These are phyloP conservation scores for Claviceps monticola DNA, from an alignment of 2,329 filamentous ascomycete species.

Conservation along the genomic window DNA sequence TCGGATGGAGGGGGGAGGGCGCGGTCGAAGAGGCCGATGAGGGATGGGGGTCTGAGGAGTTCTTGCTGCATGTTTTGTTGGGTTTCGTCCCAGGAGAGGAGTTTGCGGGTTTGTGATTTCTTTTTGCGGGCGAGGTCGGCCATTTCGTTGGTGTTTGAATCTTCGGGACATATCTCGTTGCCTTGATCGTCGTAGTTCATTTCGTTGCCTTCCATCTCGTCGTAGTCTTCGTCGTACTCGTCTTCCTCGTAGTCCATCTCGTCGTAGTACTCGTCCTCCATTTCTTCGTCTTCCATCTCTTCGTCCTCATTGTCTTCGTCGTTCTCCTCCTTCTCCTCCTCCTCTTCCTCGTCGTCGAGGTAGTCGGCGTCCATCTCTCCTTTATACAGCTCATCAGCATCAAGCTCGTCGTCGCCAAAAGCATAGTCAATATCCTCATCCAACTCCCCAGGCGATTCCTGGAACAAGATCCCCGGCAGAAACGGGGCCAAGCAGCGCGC, in stretches of 20 bases:
- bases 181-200: not conserved
- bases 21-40: conserved; percentile 1
- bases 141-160: not conserved
- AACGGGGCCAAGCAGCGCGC: conserved; percentile 4
- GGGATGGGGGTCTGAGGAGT: conserved; percentile 2
- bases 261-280: no score
- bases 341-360: no score
- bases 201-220: not conserved
- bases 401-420: conserved; percentile 3
- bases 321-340: no score
- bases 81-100: conserved; percentile 1
- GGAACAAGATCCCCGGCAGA: conserved; percentile 4
- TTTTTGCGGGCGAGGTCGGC: not conserved
- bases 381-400: not conserved
- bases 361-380: no score
- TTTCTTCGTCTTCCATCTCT: no score
- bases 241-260: no score
- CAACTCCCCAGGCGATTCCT: conserved; percentile 5
- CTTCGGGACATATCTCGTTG: not conserved
- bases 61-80: conserved; percentile 2
- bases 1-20: conserved; percentile 1
- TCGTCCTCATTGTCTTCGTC: no score
- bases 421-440: conserved; percentile 6
- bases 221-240: no score
- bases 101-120: no score